Evolutionary conservation across 23 red algal species (phyloP), one percentile per base, ranked within the genome.

Genomic region (Gracilariopsis chorda): DNA sequence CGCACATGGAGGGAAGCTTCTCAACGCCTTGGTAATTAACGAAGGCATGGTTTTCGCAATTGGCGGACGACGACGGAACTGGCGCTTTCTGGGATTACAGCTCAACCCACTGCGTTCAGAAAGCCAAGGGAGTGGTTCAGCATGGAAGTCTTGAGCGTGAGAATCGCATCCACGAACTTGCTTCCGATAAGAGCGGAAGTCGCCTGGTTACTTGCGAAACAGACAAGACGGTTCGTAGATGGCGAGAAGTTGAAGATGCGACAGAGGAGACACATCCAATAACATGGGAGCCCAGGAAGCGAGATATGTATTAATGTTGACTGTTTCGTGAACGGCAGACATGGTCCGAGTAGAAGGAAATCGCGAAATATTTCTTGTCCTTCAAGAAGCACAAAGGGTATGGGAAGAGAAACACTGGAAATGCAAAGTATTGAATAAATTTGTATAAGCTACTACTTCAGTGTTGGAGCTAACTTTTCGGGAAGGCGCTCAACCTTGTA

Each of bases 401-500:
- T n/a, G n/a, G n/a, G n/a, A 55, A 55, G n/a, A 16, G n/a, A 55
- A 55, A 55, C 14, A n/a, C 14, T 55, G n/a, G n/a, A 55, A 55
- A 55, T 14, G 14, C n/a, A 14, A 55, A 55, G n/a, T n/a, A n/a
- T n/a, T n/a, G n/a, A n/a, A n/a, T n/a, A n/a, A n/a, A n/a, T n/a
- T n/a, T 16, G 48, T 1, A 1, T 7, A 68, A 2, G 62, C 43
- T 21, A 6, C 62, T 88, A 88, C 20, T 74, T 76, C 33, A 88
- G 67, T 25, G 83, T 90, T 44, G 86, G 86, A 48, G 86, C 86
- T 14, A 90, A 71, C 61, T 78, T 94, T 39, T 95, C 88, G 19
- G 96, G 96, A 55, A 98, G 76, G 41, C 96, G 83, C 82, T 98
- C 96, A 9, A 98, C 90, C 33, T 91, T 94, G 74, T 98, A 98